Base-by-base conservation (phyloP, 176 grass and related monocot species). In the Triticum urartu region DNA sequence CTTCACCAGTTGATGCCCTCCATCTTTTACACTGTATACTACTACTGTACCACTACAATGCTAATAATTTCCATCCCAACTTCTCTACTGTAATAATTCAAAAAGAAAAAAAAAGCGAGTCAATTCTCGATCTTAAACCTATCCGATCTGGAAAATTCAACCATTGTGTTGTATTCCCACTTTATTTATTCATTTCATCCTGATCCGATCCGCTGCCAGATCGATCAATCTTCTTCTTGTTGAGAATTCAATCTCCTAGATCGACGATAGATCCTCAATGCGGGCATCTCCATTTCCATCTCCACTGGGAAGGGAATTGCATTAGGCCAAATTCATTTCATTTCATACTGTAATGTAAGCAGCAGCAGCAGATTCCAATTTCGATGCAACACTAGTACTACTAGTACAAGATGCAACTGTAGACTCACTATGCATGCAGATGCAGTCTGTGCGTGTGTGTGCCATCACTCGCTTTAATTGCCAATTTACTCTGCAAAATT, bases 401-500 rank as follows among this genome's bases (percentile, higher is more conserved):
- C 3, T 52, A 52, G 5, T 8, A 32, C 65, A 33, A 68, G 30
- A 84, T 56, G 22, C 1, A 14, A 85, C 82, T 85, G 68, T 60
- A 45, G 45, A 13, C 26, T 45, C 48, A 17, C 61, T 86, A 28
- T 62, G 50, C 47, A n/a, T 56, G 56, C 50, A 56, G 28, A 3
- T 56, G 56, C 50, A 56, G 28, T 0, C 2, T 11, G 40, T 42
- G 9, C 11, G 40, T 42, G 40, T 15, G 28, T 74, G 22, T 80
- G 69, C 5, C n/a, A 59, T 80, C 34, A 58, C 60, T 80, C 43
- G 36, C 81, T 54, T 72, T 84, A n/a, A 85, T 61, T 81, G 47
- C 34, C 5, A 90, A 78, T 82, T 81, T 86, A 68, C 32, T 35
- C 3, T 6, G 0, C 2, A 58, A 58, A 20, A 21, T 30, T 30